Evolutionary conservation across 108 stramenopile genomes (phyloP).

Genomic region (Parietichytrium sp.): DNA sequence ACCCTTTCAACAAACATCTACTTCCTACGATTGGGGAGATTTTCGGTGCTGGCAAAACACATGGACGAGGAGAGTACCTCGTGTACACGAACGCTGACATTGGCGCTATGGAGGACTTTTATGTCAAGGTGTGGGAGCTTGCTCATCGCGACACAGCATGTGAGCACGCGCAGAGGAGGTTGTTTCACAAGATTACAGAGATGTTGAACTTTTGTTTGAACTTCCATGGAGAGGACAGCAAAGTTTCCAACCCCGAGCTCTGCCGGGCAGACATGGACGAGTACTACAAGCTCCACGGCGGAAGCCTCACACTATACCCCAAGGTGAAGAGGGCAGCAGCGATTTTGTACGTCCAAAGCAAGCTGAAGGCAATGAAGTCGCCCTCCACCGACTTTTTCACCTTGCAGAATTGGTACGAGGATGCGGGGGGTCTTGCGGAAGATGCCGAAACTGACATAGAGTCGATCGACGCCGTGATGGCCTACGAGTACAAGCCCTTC

Average conservation of each 20-base stretch:
- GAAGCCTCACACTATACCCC: background rate
- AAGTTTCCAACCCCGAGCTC: background rate
- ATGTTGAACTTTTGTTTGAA: background rate
- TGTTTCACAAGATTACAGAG: background rate
- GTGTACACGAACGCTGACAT: constrained; percentile 27
- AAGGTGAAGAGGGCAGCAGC: background rate
- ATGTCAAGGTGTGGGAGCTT: background rate
- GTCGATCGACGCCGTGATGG: background rate
- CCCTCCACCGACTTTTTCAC: background rate
- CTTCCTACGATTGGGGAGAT: constrained; percentile 14
- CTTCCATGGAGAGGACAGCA: background rate
- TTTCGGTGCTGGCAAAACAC: background rate
- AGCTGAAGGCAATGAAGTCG: background rate
- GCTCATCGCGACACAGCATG: background rate
- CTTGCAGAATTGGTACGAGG: background rate
- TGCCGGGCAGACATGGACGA: background rate
- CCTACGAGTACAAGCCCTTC: background rate
- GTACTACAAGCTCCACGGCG: constrained; percentile 34
- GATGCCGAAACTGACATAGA: background rate
- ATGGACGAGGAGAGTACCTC: background rate
- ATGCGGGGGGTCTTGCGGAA: constrained; percentile 14
- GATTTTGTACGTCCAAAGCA: background rate
- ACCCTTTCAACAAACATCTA: background rate
- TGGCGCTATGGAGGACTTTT: background rate
- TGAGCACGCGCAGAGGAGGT: background rate